A percentile compares a stretch with the other conserved stretches of the same genome.
Conservation (phyloP, 2,329 filamentous ascomycete species). For the Juglanconis juglandina region DNA sequence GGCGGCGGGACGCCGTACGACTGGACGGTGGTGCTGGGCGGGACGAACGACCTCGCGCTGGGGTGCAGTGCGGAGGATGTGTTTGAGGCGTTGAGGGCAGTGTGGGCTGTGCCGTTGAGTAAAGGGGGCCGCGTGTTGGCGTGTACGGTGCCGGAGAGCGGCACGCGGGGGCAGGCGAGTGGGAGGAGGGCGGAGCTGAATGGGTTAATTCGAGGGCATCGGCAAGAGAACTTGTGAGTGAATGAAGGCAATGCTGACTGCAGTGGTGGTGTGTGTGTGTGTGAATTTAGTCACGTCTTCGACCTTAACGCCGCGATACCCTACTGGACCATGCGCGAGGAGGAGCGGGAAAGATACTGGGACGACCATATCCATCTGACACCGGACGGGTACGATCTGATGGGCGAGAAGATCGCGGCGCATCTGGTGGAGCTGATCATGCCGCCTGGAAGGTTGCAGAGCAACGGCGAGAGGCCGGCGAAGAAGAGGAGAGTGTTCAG, state of each 20-base stretch:
- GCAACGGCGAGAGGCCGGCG: constrained; percentile 23
- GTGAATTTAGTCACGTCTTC: constrained; percentile 45
- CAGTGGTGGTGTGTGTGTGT: neutral
- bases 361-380: constrained; percentile 60
- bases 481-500: constrained; percentile 27
- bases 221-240: constrained; percentile 49
- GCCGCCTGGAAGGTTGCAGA: constrained; percentile 30
- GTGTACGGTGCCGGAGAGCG: constrained; percentile 54
- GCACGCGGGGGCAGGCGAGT: constrained; percentile 23
- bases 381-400: constrained; percentile 56
- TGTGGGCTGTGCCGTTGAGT: constrained; percentile 46
- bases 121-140: constrained; percentile 52
- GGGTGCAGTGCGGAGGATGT: constrained; percentile 34
- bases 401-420: constrained; percentile 56
- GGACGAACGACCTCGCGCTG: constrained; percentile 58
- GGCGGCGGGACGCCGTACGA: constrained; percentile 34
- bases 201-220: constrained; percentile 41
- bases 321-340: constrained; percentile 45
- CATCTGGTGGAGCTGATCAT: constrained; percentile 46
- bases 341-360: constrained; percentile 51
- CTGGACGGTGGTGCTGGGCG: constrained; percentile 59
- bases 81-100: constrained; percentile 39
- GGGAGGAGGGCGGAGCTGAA: constrained; percentile 45
- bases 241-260: neutral
- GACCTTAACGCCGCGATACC: constrained; percentile 55